A percentile compares a stretch with the other conserved stretches of the same genome.
These are phyloP conservation scores for Wallacemonas sp. DNA, from an alignment of 208 protist species.

Conservation along the genomic window DNA sequence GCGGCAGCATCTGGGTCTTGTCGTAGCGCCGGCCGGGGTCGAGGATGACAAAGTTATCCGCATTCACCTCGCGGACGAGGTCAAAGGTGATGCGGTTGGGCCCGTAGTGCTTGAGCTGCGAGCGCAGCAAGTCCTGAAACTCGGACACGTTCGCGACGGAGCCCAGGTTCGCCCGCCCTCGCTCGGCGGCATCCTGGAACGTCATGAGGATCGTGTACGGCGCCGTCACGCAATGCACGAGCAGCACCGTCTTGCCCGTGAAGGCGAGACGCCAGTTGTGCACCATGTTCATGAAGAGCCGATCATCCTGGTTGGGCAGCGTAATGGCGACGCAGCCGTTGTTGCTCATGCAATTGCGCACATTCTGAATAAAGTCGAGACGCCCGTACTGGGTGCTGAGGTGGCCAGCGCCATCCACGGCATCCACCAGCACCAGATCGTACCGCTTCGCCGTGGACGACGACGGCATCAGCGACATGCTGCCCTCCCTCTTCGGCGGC, in stretches of 20 bases:
- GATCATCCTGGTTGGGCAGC: conserved; percentile 74
- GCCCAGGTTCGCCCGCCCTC: conserved; percentile 78
- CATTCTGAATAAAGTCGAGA: conserved; percentile 76
- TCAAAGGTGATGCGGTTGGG: conserved; percentile 77
- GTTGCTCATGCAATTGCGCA: conserved; percentile 67
- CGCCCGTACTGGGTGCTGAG: conserved; percentile 72
- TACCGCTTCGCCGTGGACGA: conserved; percentile 35
- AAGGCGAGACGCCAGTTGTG: conserved; percentile 91
- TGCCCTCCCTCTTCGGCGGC: neutral
- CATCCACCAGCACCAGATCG: conserved; percentile 80
- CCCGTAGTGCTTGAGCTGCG: conserved; percentile 79
- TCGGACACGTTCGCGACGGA: conserved; percentile 69
- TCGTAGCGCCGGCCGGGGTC: conserved; percentile 61
- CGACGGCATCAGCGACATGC: conserved; percentile 13
- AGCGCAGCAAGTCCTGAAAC: conserved; percentile 79
- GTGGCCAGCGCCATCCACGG: conserved; percentile 65
- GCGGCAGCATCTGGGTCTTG: conserved; percentile 58
- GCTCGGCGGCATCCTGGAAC: conserved; percentile 75
- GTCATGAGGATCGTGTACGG: conserved; percentile 89
- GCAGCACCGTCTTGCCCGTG: conserved; percentile 66
- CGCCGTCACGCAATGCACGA: conserved; percentile 80
- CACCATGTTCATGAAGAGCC: conserved; percentile 76
- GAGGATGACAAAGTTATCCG: conserved; percentile 70
- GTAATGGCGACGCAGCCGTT: conserved; percentile 69
- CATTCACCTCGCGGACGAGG: conserved; percentile 70